A percentile compares a stretch with the other conserved stretches of the same genome.
Evolutionary conservation across 148 eudicot species (phyloP).

Genomic region (Cornus florida): DNA sequence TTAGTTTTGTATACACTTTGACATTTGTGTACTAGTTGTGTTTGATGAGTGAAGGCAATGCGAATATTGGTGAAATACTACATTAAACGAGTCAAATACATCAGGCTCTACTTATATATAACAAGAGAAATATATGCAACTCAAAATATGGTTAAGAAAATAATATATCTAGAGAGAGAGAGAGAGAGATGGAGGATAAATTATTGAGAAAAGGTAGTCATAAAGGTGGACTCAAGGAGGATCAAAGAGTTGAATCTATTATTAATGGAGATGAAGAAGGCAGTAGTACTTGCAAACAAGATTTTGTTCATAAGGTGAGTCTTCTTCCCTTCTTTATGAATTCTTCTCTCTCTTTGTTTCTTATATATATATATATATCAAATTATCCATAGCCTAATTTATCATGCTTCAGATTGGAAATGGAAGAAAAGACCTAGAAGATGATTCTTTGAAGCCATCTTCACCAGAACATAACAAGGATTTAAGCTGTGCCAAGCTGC

Average conservation of each 20-base stretch:
- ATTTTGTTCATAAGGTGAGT: slow-evolving; percentile 25
- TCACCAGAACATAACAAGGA: neutral
- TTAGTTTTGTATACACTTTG: slow-evolving; percentile 23
- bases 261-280: slow-evolving; percentile 19
- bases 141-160: neutral
- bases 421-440: no score
- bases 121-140: slow-evolving; percentile 5
- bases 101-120: slow-evolving; percentile 28
- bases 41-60: neutral
- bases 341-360: neutral
- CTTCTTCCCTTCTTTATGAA: neutral
- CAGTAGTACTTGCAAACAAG: slow-evolving; percentile 4
- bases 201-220: slow-evolving; percentile 15
- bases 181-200: slow-evolving; percentile 27
- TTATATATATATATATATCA: no score
- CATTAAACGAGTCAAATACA: slow-evolving; percentile 24
- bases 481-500: neutral
- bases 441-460: neutral
- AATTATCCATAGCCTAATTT: neutral
- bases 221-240: slow-evolving; percentile 25
- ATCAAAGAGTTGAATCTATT: slow-evolving; percentile 18
- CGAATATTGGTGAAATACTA: slow-evolving; percentile 7
- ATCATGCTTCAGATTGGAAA: neutral
- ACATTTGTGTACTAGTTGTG: slow-evolving; percentile 27
- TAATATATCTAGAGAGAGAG: neutral